Base-by-base conservation (phyloP, 139 green algal genomes). In the Penium margaritaceum region DNA sequence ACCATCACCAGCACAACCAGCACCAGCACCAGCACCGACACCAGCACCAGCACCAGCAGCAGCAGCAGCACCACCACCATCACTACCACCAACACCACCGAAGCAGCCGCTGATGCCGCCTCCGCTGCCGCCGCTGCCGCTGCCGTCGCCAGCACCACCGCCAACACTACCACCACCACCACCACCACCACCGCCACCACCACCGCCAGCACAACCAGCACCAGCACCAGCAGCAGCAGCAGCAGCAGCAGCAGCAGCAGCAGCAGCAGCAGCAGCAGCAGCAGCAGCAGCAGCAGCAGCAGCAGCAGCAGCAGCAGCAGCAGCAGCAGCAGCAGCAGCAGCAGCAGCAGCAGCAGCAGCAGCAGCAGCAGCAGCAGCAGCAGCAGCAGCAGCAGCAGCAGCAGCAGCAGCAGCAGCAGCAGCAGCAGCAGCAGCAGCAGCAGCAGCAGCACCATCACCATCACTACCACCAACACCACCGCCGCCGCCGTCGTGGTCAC, bases 211-310 rank as follows among this genome's bases (percentile, higher is more conserved):
- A n/a, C n/a, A n/a, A n/a, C n/a, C n/a, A n/a, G n/a, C n/a, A n/a
- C n/a, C n/a, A n/a, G 12, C 12, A 53, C 12, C 12, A 53, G 43
- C 43, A 53, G 43, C 43, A 53, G 43, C 43, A 53, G 43, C 43
- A 53, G 43, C 43, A 53, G 43, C 43, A 53, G 43, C 43, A 53
- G 43, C 43, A 53, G 43, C 43, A 53, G 43, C 43, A 53, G 43
- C 43, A 53, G 43, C 43, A 53, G 43, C 43, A 53, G 43, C 43
- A 53, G 43, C 43, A 53, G 43, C 43, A 53, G 43, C 43, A 53
- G 43, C 43, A 53, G 43, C 43, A 53, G 43, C 43, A 53, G 43
- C 43, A 53, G 43, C 43, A 53, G 43, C 43, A 53, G 43, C 43
- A 53, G 43, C 43, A 53, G 43, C 43, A 53, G 43, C 43, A 53